phyloP scores from a whole-genome alignment of 164 flowering plant genomes.

The Berberis thunbergii region DNA sequence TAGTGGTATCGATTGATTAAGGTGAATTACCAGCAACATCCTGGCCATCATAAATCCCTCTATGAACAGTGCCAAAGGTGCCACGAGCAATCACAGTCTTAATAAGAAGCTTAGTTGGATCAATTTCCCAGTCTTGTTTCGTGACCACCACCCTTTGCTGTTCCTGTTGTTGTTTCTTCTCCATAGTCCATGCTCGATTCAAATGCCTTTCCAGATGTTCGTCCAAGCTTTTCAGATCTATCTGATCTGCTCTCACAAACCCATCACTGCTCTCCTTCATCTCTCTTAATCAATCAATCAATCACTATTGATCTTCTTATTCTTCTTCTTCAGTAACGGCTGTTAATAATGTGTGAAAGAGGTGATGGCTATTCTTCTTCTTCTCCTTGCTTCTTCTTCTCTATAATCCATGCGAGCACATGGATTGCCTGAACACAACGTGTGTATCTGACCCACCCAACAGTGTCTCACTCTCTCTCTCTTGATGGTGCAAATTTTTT shows the following conservation, averaged over 20 bases:
- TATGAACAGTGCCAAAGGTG: constrained; percentile 31
- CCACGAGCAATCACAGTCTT: constrained; percentile 31
- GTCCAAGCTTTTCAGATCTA: constrained; percentile 88
- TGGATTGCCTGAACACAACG: constrained; percentile 47
- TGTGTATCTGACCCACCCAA: constrained; percentile 47
- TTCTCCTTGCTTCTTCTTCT: not conserved
- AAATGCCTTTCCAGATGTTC: constrained; percentile 89
- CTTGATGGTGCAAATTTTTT: too few relatives aligned
- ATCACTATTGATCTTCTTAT: not conserved
- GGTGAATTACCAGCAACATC: constrained; percentile 28
- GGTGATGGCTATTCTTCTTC: constrained; percentile 4
- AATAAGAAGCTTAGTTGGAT: constrained; percentile 46
- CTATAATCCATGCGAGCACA: constrained; percentile 48
- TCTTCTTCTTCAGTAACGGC: not conserved
- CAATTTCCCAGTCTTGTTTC: constrained; percentile 62
- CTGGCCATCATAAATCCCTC: constrained; percentile 28
- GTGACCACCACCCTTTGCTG: constrained; percentile 7
- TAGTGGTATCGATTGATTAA: not conserved
- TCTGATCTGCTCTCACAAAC: constrained; percentile 95
- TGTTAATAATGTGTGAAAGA: not conserved
- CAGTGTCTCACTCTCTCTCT: constrained; percentile 12
- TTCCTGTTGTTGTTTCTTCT: constrained; percentile 32
- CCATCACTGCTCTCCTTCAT: constrained; percentile 75
- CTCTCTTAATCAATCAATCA: not conserved
- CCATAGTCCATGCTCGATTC: constrained; percentile 56